Percentiles rank a stretch among this genome's conserved stretches.
These are phyloP conservation scores for Sporothrix brasiliensis DNA, from an alignment of 2,329 filamentous ascomycete genomes.

Conservation along the genomic window DNA sequence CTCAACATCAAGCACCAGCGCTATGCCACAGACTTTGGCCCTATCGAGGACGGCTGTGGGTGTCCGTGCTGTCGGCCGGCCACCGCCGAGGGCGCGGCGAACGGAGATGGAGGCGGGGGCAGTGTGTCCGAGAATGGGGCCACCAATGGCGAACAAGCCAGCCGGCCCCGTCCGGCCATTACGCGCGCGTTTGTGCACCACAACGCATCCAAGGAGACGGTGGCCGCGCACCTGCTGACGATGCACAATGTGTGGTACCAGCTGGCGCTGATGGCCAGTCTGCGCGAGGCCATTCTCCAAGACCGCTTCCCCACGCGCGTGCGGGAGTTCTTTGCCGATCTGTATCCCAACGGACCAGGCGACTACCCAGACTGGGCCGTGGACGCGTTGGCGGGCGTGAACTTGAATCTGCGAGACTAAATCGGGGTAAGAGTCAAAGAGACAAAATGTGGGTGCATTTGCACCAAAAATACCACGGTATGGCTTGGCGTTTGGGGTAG, in stretches of 20 bases:
- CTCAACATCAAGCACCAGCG: constrained; percentile 78
- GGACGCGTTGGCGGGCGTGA: constrained; percentile 74
- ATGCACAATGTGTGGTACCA: constrained; percentile 97
- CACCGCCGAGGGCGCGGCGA: neutral
- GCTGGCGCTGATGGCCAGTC: constrained; percentile 76
- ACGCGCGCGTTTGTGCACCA: constrained; percentile 91
- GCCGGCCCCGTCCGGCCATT: constrained; percentile 61
- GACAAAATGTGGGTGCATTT: neutral
- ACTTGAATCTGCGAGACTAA: constrained; percentile 63
- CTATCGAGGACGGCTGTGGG: constrained; percentile 79
- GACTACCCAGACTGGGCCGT: constrained; percentile 85
- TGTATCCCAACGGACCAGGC: constrained; percentile 65
- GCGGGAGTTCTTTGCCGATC: constrained; percentile 72
- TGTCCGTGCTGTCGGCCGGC: constrained; percentile 74
- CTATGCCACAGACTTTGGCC: constrained; percentile 77
- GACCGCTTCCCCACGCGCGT: constrained; percentile 80
- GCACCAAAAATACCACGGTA: constrained; percentile 13
- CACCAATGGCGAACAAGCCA: neutral
- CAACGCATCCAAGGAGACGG: constrained; percentile 90
- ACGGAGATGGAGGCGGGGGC: neutral
- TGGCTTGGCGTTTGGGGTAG: constrained; percentile 9
- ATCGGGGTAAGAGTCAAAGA: neutral
- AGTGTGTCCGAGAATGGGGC: neutral
- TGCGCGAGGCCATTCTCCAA: constrained; percentile 76
- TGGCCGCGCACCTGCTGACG: constrained; percentile 79